A percentile compares a stretch with the other conserved stretches of the same genome.
phyloP scores from a whole-genome alignment of 2,329 filamentous ascomycete species.

The Phoma sp. region DNA sequence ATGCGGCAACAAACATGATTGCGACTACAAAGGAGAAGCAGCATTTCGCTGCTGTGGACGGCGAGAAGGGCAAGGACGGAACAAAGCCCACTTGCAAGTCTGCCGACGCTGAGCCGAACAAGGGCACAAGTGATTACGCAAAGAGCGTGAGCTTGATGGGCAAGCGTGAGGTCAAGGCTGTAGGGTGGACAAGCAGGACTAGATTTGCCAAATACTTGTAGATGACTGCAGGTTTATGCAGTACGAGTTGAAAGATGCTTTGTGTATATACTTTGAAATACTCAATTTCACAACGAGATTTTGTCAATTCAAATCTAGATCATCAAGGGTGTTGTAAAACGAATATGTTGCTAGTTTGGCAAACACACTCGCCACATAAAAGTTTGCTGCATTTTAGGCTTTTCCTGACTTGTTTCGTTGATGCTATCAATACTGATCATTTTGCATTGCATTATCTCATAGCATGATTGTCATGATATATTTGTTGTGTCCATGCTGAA shows the following conservation, averaged over 20 bases:
- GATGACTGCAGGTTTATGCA: background rate
- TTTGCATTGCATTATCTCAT: too few relatives aligned
- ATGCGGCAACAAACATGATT: conserved; percentile 53
- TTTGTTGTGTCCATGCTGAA: too few relatives aligned
- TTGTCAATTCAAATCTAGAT: too few relatives aligned
- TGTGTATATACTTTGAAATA: background rate
- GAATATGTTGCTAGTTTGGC: too few relatives aligned
- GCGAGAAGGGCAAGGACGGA: conserved; percentile 42
- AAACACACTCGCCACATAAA: too few relatives aligned
- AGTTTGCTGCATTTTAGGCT: too few relatives aligned
- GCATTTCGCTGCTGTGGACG: conserved; percentile 47
- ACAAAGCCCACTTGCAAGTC: conserved; percentile 43
- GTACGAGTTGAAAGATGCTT: background rate
- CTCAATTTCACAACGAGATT: too few relatives aligned
- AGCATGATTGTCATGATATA: too few relatives aligned
- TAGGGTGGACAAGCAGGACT: conserved; percentile 8
- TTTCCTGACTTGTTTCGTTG: too few relatives aligned
- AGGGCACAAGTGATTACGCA: conserved; percentile 52
- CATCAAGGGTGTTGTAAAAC: too few relatives aligned
- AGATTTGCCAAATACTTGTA: conserved; percentile 11
- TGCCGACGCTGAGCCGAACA: conserved; percentile 50
- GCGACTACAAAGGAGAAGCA: conserved; percentile 43
- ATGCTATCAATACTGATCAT: too few relatives aligned
- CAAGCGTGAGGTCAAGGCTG: conserved; percentile 19
- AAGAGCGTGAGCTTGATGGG: conserved; percentile 42